These are phyloP conservation scores for Elsinoe perseae DNA, from an alignment of 2,329 filamentous ascomycete genomes.

Conservation along the genomic window DNA sequence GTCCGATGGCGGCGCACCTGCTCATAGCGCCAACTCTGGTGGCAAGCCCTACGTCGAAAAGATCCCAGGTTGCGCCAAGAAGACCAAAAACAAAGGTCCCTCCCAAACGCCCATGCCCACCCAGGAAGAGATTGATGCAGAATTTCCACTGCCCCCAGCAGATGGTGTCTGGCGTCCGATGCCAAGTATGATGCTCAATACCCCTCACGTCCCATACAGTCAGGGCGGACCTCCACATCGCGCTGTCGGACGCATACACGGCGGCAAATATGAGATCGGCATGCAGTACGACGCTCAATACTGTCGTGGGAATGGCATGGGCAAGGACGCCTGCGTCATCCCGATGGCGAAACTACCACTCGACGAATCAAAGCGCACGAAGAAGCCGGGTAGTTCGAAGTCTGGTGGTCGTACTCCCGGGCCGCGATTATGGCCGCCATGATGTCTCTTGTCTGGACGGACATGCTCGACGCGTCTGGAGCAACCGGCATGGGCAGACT, in stretches of 20 bases:
- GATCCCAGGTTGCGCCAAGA: too few relatives aligned
- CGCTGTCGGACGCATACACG: neutral
- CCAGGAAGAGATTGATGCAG: too few relatives aligned
- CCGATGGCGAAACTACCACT: neutral
- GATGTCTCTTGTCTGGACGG: too few relatives aligned
- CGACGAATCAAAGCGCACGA: neutral
- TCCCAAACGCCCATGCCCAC: too few relatives aligned
- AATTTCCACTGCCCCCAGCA: neutral
- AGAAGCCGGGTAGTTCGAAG: too few relatives aligned
- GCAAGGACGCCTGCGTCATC: neutral
- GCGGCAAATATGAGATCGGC: neutral
- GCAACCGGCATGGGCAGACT: too few relatives aligned
- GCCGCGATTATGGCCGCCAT: too few relatives aligned
- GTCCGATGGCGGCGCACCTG: neutral
- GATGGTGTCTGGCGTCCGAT: neutral
- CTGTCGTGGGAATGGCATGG: neutral
- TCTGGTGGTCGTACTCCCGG: too few relatives aligned
- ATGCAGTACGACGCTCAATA: neutral
- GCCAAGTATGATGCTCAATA: neutral
- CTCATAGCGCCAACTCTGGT: neutral
- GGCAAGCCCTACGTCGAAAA: too few relatives aligned
- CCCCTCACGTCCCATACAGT: neutral
- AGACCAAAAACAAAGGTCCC: too few relatives aligned
- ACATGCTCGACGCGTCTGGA: neutral
- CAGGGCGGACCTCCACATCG: neutral